Evolutionary conservation across 306 rosid genomes (phyloP), one percentile per base, ranked within the genome.

Genomic region (Inga oerstediana): DNA sequence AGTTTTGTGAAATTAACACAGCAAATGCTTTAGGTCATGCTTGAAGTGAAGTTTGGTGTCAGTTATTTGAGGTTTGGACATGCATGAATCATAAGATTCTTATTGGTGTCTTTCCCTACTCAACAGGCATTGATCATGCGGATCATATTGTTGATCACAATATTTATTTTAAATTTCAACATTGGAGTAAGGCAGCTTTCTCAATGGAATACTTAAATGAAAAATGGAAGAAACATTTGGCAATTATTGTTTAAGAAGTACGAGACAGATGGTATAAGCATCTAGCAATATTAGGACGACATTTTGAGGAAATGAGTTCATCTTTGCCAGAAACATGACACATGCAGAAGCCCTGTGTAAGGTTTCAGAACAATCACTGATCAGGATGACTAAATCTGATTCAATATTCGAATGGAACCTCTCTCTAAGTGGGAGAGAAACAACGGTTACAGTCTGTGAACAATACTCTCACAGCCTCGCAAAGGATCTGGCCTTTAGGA

Each of bases 11-110:
- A 49, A 43, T 72, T 61, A 17, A 27, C 51, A 22, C n/a, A 72
- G 58, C 14, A 58, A 41, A 72, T 71, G 9, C 35, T 80, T 68
- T 71, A 72, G 35, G 71, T 58, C 34, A 80, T 69, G 77, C 80
- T 71, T 71, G 58, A 69, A 41, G 44, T 41, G 72, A 13, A 52
- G 73, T 37, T 34, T 68, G 73, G 48, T 14, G 20, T 14, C 56
- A 49, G 6, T 49, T 14, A 49, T 49, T 14, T 49, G 19, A 49
- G 11, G 19, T 49, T 49, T 49, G 6, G 19, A 34, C 24, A 37
- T 37, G 48, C 32, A 19, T 56, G 74, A 41, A 70, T 58, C 62
- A 30, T 61, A 49, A 44, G 46, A 35, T 51, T 41, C 64, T 45
- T 51, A 54, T 66, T 4, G 45, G 34, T 59, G 19, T 48, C 20